Evolutionary conservation across 1,284 basidiomycete genomes (phyloP).

Genomic region (Golubevia pallescens): DNA sequence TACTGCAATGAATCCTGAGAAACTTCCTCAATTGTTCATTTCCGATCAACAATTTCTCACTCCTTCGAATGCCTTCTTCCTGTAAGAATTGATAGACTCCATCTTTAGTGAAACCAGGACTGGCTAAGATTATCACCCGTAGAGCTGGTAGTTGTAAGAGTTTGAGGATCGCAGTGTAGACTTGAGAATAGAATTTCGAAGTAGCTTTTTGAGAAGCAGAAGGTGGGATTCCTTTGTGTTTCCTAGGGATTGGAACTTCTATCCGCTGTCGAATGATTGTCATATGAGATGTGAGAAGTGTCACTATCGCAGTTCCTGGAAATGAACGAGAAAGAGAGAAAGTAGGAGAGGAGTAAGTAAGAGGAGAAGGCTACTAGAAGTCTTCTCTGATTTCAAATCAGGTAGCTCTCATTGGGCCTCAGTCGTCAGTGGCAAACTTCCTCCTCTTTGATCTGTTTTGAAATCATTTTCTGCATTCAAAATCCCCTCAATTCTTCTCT

Average conservation of each 20-base stretch:
- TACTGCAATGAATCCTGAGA: conserved; percentile 57
- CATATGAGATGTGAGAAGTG: conserved; percentile 73
- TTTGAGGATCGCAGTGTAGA: conserved; percentile 86
- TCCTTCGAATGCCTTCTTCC: conserved; percentile 49
- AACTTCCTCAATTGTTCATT: conserved; percentile 54
- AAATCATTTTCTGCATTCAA: too few species aligned
- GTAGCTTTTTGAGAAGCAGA: conserved; percentile 44
- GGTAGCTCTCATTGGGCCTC: too few species aligned
- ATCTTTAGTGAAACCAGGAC: conserved; percentile 94
- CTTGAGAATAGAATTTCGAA: conserved; percentile 77
- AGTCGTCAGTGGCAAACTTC: too few species aligned
- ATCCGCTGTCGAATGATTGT: conserved; percentile 91
- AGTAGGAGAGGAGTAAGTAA: too few species aligned
- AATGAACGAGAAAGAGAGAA: too few species aligned
- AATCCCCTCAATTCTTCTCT: too few species aligned
- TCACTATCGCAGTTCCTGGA: conserved; percentile 52
- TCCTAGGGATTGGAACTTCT: conserved; percentile 86
- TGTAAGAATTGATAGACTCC: conserved; percentile 71
- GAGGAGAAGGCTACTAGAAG: too few species aligned
- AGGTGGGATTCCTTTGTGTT: conserved; percentile 66
- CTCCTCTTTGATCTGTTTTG: too few species aligned
- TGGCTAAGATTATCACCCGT: conserved; percentile 91
- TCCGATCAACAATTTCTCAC: conserved; percentile 45
- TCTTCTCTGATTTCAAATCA: too few species aligned
- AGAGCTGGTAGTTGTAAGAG: conserved; percentile 84